Evolutionary conservation across 2,329 filamentous ascomycete species (phyloP), one percentile per base, ranked within the genome.

Genomic region (Fusarium sp.): DNA sequence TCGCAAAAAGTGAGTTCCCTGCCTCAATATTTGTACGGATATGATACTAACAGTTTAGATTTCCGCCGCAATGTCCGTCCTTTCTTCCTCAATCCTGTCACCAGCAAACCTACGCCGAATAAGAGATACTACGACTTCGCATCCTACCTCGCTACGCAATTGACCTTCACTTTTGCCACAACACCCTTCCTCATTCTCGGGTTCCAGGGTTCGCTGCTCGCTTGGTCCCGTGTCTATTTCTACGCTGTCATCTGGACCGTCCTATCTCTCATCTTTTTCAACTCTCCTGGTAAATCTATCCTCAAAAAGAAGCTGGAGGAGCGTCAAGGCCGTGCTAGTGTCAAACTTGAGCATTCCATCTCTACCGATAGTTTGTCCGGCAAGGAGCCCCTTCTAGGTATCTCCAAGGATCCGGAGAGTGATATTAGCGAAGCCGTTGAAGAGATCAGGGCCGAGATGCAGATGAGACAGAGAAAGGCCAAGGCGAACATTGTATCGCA

Each of bases 161-260:
- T 90, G n/a, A 87, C 88, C 3, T 94, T 98, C 78, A 90, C 90
- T 45, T 99, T 97, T 78, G 87, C 88, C 51, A 92, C 90, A 1
- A 86, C 90, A 1, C 96, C 96, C 0, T 99, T 99, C 79, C 86
- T 97, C 43, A 83, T 97, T 38, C 89, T 99, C 23, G 84, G 84
- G 21, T 88, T 97, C 67, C 80, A 83, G 19, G 86, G 88, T 62
- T 94, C 91, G 11, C 78, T 96, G 40, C 81, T 84, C 4, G 90
- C 92, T 58, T 99, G 96, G 96, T 81, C 87, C 1, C 88, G 92
- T 40, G 91, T 97, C 34, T 96, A 97, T 80, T 98, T 94, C 81
- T 99, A 96, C 79, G 89, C 87, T 30, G 83, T 96, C 54, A 75
- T 94, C 63, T 89, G 89, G 68, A 91, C 91, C 2, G 79, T 83